Evolutionary conservation across 2,329 filamentous ascomycete species (phyloP).

Genomic region (Hymenoscyphus occultus): DNA sequence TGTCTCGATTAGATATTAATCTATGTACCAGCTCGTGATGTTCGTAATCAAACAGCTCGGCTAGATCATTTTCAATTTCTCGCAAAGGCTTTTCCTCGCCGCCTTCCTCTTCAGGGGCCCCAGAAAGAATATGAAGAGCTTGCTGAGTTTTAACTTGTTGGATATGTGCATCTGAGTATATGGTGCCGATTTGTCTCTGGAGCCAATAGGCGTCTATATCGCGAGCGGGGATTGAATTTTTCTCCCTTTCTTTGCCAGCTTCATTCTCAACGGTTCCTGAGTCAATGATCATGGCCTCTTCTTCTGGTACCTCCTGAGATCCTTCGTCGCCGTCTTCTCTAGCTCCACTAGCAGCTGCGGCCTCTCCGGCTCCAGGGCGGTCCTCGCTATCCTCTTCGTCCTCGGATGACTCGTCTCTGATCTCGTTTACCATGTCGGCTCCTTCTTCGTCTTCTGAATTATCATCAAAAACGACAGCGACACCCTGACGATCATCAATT

Average conservation of each 20-base stretch:
- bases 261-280: slow-evolving; percentile 52
- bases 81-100: slow-evolving; percentile 82
- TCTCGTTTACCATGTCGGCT: slow-evolving; percentile 74
- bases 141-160: slow-evolving; percentile 90
- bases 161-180: slow-evolving; percentile 88
- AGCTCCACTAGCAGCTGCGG: slow-evolving; percentile 49
- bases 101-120: slow-evolving; percentile 68
- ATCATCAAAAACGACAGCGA: slow-evolving; percentile 95
- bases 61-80: slow-evolving; percentile 96
- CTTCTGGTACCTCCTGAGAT: slow-evolving; percentile 50
- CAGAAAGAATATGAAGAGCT: slow-evolving; percentile 78
- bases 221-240: slow-evolving; percentile 69
- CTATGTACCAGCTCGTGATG: slow-evolving; percentile 90
- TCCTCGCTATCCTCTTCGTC: slow-evolving; percentile 69
- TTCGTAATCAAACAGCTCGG: slow-evolving; percentile 98
- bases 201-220: slow-evolving; percentile 98
- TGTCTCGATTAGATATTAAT: slow-evolving; percentile 87
- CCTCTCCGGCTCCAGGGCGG: slow-evolving; percentile 48
- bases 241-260: slow-evolving; percentile 48
- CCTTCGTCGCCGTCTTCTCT: slow-evolving; percentile 48
- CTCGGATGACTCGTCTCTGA: slow-evolving; percentile 83
- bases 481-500: slow-evolving; percentile 90
- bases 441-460: slow-evolving; percentile 83
- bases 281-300: slow-evolving; percentile 82
- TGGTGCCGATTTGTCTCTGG: slow-evolving; percentile 81